Base-by-base conservation (phyloP, 495 filamentous ascomycete genomes). In the Corynascus novoguineensis region DNA sequence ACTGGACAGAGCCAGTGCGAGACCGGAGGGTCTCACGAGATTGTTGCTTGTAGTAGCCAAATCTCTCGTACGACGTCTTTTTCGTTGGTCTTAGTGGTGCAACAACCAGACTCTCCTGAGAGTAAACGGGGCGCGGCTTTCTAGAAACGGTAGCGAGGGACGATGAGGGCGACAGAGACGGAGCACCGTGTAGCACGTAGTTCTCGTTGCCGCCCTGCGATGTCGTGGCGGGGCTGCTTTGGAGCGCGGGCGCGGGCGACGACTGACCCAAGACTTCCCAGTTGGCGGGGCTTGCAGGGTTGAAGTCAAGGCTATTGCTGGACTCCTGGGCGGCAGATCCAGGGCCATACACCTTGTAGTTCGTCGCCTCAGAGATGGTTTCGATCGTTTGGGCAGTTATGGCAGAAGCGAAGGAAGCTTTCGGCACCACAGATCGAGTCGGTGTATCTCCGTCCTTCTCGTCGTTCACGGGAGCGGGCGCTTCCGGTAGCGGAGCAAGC, bases 51-150 rank as follows among this genome's bases (percentile, higher is more conserved):
- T 75, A 70, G 60, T 77, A 76, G 9, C 76, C 73, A 24, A 76
- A 61, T 24, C 62, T 71, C 47, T 81, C 78, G 53, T 71, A 68
- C n/a, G 77, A 77, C 19, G 57, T 65, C 60, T 67, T 71, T 64
- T 73, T 71, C 58, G 68, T 60, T 10, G 73, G 70, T 29, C 73
- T 64, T 12, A 82, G 61, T 4, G 80, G 78, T 14, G 76, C 73
- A n/a, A 82, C 74, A 9, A 74, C 59, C 28, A 82, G 69, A 46
- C 78, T 81, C 54, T 81, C 79, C 50, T 78, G 77, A 5, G 80
- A 82, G 65, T 81, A 81, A 32, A 68, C 69, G n/a, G 69, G 65
- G 7, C 69, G 68, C 2, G 64, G 56, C 22, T 65, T 63, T 9
- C 57, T 68, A 15, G 58, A 25, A 38, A 69, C 57, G 51, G 63